Base-by-base conservation (phyloP, 371 early-diverging fungal genomes). In the Syncephalastrum contaminatum region DNA sequence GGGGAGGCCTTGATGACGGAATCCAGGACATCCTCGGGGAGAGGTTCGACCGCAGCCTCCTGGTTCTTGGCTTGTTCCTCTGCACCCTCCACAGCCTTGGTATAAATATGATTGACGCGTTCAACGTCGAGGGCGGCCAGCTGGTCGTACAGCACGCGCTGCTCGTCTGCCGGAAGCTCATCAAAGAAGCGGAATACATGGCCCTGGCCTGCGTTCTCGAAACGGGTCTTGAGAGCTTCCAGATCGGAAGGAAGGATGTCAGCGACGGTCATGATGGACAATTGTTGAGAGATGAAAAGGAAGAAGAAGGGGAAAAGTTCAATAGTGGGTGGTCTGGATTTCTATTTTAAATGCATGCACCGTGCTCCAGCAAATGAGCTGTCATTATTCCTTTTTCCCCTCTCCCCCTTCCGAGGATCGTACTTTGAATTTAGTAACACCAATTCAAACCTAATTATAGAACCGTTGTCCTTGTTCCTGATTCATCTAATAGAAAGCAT, bases 171-270 rank as follows among this genome's bases (percentile, higher is more conserved):
- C 36, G 62, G 51, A 8, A 98, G 85, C 16, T 75, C 66, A 47
- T 92, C 87, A 62, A 82, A 93, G 76, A 84, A 93, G 7, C 70
- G 76, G 66, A 98, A 89, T 40, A 97, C 89, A 59, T 98, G 98
- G 20, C 83, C 92, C 76, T 98, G 98, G 8, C 89, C 91, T 47
- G 90, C 91, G 6, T 69, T 82, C 43, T 80, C 73, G 72, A 83
- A 96, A 42, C 70, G 76, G 21, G 83, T 76, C 63, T 81, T 79
- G 25, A 93, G 70, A 3, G 73, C 63, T 63, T 73, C 57, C 30
- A 81, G 53, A 54, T 78, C 76, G 27, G 63, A 27, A 55, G 64
- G 60, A 36, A 53, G 64, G 40, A 73, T 59, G 59, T 61, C 46
- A 39, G 60, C 45, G 40, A 64, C 41, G 49, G 62, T 62, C 62